A percentile compares a stretch with the other conserved stretches of the same genome.
Conservation (phyloP, 345 rosid species). For the Litchi chinensis region DNA sequence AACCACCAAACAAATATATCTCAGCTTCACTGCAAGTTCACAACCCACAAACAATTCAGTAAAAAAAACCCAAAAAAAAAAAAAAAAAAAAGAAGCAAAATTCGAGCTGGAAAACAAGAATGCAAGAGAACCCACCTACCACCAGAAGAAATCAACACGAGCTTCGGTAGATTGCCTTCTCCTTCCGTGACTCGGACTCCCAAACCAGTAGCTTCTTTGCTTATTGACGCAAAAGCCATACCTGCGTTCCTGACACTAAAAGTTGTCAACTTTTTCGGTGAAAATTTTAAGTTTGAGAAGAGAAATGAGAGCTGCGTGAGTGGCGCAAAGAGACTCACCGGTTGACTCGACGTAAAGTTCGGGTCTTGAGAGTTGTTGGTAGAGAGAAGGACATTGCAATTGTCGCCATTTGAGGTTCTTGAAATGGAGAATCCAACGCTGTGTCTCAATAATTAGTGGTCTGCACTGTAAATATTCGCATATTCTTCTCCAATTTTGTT, state of each 20-base stretch:
- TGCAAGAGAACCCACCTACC: slow-evolving; percentile 49
- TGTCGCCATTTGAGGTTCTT: slow-evolving; percentile 47
- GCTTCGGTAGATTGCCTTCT: slow-evolving; percentile 81
- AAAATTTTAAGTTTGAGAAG: not conserved
- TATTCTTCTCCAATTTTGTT: slow-evolving; percentile 4
- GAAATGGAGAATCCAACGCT: not conserved
- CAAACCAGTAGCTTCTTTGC: slow-evolving; percentile 24
- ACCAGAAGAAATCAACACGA: slow-evolving; percentile 71
- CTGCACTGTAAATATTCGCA: slow-evolving; percentile 17
- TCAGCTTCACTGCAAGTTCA: slow-evolving; percentile 70
- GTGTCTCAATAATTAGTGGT: not conserved
- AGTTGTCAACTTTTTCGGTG: not conserved
- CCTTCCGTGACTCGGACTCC: slow-evolving; percentile 80
- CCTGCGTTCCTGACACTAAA: slow-evolving; percentile 42
- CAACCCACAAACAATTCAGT: not conserved
- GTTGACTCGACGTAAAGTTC: slow-evolving; percentile 44
- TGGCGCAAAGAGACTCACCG: slow-evolving; percentile 40
- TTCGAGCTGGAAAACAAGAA: not conserved
- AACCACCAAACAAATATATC: slow-evolving; percentile 86
- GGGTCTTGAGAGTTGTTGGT: slow-evolving; percentile 36
- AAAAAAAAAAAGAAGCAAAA: not conserved
- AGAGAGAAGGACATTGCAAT: slow-evolving; percentile 50
- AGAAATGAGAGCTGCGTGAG: slow-evolving; percentile 3
- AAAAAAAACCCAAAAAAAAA: not conserved
- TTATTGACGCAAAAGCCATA: slow-evolving; percentile 56